Percentiles rank a stretch among this genome's conserved stretches.
These are phyloP conservation scores for Triangularia verruculosa DNA, from an alignment of 2,329 filamentous ascomycete genomes.

Conservation along the genomic window DNA sequence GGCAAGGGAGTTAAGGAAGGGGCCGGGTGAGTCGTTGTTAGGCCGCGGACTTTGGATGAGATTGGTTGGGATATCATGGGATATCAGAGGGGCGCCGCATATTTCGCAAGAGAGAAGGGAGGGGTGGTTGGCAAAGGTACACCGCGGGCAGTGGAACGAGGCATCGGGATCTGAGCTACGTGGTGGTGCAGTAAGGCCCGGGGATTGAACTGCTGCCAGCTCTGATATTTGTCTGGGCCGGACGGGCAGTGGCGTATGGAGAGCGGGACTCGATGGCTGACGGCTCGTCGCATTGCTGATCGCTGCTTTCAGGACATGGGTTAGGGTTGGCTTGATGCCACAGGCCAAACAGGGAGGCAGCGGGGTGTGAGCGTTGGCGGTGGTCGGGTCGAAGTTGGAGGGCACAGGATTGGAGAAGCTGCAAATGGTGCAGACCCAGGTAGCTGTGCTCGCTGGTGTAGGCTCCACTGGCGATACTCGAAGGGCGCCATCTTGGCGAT, in stretches of 20 bases:
- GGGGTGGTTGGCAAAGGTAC: slow-evolving; percentile 91
- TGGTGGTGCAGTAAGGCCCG: slow-evolving; percentile 12
- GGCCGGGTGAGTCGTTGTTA: slow-evolving; percentile 75
- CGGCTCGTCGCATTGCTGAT: slow-evolving; percentile 70
- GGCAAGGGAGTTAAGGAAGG: slow-evolving; percentile 49
- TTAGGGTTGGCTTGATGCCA: slow-evolving; percentile 84
- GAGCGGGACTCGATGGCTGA: slow-evolving; percentile 28
- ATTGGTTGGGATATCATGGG: slow-evolving; percentile 44
- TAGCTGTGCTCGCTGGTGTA: slow-evolving; percentile 59
- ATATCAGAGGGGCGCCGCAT: slow-evolving; percentile 73
- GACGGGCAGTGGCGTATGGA: slow-evolving; percentile 32
- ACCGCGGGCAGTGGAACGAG: slow-evolving; percentile 72
- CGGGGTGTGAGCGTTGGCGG: slow-evolving; percentile 74
- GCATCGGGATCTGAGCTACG: slow-evolving; percentile 35
- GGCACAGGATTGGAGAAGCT: slow-evolving; percentile 91
- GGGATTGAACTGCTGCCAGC: slow-evolving; percentile 12
- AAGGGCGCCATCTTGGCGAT: slow-evolving; percentile 42
- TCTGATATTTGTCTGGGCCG: slow-evolving; percentile 28
- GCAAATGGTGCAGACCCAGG: slow-evolving; percentile 95
- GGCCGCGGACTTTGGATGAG: slow-evolving; percentile 39
- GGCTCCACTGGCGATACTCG: slow-evolving; percentile 45
- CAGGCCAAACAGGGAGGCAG: slow-evolving; percentile 87
- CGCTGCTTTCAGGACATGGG: slow-evolving; percentile 80
- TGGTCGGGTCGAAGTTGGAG: slow-evolving; percentile 85
- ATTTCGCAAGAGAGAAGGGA: slow-evolving; percentile 86